Percentiles rank a stretch among this genome's conserved stretches.
phyloP scores from a whole-genome alignment of 169 alveolate genomes.

The Plasmodium gonderi region DNA sequence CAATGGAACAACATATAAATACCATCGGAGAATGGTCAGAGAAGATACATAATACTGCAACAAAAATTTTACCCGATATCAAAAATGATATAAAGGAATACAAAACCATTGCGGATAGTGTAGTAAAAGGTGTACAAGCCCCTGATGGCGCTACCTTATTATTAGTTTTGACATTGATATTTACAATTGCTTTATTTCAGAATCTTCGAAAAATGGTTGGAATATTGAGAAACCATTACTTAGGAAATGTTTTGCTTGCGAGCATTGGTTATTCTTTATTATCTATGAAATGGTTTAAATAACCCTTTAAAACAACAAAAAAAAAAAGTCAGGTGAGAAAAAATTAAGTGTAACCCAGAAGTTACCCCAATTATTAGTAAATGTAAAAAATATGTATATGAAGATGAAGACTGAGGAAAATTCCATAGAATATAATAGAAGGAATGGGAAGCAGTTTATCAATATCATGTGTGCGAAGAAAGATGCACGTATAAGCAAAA shows the following conservation, averaged over 20 bases:
- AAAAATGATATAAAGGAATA: neutral
- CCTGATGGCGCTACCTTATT: neutral
- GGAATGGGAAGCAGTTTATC: too few species aligned
- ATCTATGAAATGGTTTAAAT: neutral
- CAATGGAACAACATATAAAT: neutral
- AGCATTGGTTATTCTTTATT: neutral
- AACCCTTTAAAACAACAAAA: neutral
- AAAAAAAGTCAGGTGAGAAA: neutral
- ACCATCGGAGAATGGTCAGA: neutral
- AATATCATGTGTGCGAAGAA: too few species aligned
- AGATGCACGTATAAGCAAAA: too few species aligned
- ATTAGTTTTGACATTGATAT: neutral
- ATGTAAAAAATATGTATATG: neutral
- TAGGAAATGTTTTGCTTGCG: neutral
- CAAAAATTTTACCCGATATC: neutral
- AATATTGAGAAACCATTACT: neutral
- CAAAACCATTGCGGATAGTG: neutral
- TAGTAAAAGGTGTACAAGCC: neutral
- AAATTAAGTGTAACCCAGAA: neutral
- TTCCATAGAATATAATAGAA: too few species aligned
- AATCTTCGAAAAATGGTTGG: neutral
- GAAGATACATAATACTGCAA: neutral
- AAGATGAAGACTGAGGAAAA: neutral
- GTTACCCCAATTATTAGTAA: neutral
- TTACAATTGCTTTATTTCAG: neutral